These are phyloP conservation scores for Daldinia vernicosa DNA, from an alignment of 495 filamentous ascomycete species.

Conservation along the genomic window DNA sequence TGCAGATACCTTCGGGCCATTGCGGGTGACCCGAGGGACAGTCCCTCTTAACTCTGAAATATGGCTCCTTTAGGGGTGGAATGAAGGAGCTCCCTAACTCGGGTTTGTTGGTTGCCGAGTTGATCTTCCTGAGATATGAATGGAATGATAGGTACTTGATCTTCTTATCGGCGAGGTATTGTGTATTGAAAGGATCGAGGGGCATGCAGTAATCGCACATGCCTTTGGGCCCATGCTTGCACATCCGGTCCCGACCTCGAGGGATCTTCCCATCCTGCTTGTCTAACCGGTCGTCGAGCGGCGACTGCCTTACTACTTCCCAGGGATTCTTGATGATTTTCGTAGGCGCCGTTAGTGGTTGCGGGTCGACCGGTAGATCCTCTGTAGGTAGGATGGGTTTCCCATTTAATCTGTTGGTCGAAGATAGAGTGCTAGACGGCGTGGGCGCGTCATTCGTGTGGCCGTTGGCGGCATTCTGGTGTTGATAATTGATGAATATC, in stretches of 20 bases:
- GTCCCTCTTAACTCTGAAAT: constrained; percentile 85
- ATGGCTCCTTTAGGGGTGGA: constrained; percentile 93
- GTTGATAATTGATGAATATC: constrained; percentile 82
- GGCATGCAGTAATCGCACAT: constrained; percentile 99
- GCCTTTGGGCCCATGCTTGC: constrained; percentile 91
- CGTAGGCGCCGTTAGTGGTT: constrained; percentile 65
- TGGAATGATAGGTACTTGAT: constrained; percentile 99
- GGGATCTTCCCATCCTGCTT: constrained; percentile 93
- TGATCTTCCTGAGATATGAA: constrained; percentile 91
- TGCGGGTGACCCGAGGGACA: constrained; percentile 92
- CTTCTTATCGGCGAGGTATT: constrained; percentile 91
- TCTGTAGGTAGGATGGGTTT: constrained; percentile 75
- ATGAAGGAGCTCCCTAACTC: constrained; percentile 93
- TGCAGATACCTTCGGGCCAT: constrained; percentile 98
- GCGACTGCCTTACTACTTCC: constrained; percentile 88
- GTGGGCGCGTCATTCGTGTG: constrained; percentile 51
- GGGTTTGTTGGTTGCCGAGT: constrained; percentile 93
- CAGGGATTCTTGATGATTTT: constrained; percentile 85
- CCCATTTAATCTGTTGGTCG: constrained; percentile 77
- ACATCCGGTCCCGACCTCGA: constrained; percentile 85
- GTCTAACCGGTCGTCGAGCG: constrained; percentile 85
- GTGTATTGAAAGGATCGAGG: constrained; percentile 88
- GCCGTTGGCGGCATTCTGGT: constrained; percentile 49
- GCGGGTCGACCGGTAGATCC: constrained; percentile 68
- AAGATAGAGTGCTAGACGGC: constrained; percentile 48